phyloP scores from a whole-genome alignment of 106 monocot genomes.

The Cymbidium sinense region DNA sequence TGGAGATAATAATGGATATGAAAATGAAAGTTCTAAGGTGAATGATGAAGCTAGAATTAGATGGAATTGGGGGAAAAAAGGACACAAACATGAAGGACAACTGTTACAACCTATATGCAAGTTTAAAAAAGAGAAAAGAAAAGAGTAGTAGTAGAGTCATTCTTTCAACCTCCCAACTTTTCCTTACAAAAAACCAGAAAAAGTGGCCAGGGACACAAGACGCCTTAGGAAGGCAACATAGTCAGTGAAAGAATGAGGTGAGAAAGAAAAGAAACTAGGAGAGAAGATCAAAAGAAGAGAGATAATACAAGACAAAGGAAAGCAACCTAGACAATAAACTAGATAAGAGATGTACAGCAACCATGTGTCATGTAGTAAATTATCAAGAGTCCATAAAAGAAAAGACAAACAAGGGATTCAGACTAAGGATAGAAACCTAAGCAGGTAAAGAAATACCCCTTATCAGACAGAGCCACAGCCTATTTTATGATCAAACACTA shows the following conservation, averaged over 20 bases:
- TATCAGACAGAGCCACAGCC: neutral
- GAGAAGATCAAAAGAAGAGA: neutral
- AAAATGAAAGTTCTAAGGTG: neutral
- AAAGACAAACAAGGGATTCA: neutral
- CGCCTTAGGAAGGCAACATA: slow-evolving; percentile 8
- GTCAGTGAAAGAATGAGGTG: slow-evolving; percentile 1
- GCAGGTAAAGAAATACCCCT: neutral
- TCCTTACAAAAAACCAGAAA: slow-evolving; percentile 16
- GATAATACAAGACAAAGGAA: neutral
- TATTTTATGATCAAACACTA: neutral
- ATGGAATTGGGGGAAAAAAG: neutral
- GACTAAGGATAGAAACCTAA: neutral
- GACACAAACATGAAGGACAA: neutral
- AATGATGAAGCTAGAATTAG: neutral
- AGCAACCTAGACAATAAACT: neutral
- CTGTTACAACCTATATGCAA: neutral
- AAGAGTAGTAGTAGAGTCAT: neutral
- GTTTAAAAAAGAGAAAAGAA: neutral
- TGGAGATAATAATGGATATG: neutral
- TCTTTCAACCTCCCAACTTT: slow-evolving; percentile 6
- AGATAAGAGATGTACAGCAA: slow-evolving; percentile 4
- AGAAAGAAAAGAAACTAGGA: neutral
- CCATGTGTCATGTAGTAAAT: neutral
- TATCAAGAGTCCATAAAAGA: neutral
- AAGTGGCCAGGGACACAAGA: slow-evolving; percentile 20